These are phyloP conservation scores for Epichloe glyceriae DNA, from an alignment of 2,329 filamentous ascomycete species.

Conservation along the genomic window DNA sequence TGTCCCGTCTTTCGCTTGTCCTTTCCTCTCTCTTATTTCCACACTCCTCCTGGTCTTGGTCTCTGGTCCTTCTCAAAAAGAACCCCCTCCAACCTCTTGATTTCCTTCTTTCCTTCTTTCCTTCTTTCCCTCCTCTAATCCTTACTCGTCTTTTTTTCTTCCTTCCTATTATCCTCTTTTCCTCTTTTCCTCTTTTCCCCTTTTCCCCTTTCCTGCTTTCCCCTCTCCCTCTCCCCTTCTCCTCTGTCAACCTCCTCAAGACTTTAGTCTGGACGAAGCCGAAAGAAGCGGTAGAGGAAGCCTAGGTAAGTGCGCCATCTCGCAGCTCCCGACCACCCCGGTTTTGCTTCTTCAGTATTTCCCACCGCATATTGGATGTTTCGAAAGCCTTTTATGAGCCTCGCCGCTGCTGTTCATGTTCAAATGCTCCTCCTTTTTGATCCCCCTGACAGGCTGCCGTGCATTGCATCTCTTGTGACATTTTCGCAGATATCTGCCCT, in stretches of 20 bases:
- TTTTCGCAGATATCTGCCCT: no score
- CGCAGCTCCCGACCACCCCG: no score
- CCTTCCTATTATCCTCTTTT: conserved; percentile 7
- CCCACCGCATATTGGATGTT: no score
- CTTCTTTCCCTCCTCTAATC: conserved; percentile 11
- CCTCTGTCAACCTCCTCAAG: neutral
- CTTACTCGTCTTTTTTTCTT: conserved; percentile 11
- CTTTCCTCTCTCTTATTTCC: conserved; percentile 12
- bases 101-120: conserved; percentile 15
- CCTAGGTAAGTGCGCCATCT: no score
- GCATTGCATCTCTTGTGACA: no score
- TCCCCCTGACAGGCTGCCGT: no score
- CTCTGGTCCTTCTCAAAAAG: conserved; percentile 4
- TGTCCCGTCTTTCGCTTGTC: conserved; percentile 2
- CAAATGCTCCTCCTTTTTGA: no score
- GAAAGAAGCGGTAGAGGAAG: no score
- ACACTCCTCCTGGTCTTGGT: conserved; percentile 13
- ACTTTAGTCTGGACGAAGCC: no score
- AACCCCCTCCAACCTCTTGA: conserved; percentile 8
- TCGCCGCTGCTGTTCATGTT: no score
- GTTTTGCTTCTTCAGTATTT: no score
- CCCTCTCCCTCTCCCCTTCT: neutral
- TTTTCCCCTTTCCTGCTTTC: neutral
- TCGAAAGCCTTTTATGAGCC: neutral
- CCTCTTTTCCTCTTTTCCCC: neutral